Base-by-base conservation (phyloP, 2,329 filamentous ascomycete genomes). In the Cladophialophora psammophila region DNA sequence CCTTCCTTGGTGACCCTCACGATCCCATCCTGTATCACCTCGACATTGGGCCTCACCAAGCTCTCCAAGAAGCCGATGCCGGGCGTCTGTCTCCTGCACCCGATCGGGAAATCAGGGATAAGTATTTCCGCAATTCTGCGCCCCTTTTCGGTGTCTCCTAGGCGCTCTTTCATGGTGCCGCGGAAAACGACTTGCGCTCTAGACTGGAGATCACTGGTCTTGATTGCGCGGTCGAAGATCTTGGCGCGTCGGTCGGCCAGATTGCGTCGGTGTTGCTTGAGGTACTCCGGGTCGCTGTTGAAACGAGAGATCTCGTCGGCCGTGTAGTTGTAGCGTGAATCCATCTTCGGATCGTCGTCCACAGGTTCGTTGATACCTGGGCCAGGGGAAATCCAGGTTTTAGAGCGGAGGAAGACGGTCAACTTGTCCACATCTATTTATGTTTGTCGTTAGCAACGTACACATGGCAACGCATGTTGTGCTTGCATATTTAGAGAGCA, bases 61-160 rank as follows among this genome's bases (percentile, higher is more conserved):
- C 71, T 15, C 59, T 67, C 42, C 42, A 64, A 7, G 13, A 83
- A 2, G 83, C 84, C 0, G 83, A 84, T n/a, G 83, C 58, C 83
- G 1, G 84, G 84, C 0, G 84, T 84, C 20, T 83, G 70, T 0
- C 83, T 76, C 13, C 82, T 75, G 63, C 83, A 85, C 0, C 82
- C 82, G n/a, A 40, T 20, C 4, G 54, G 54, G 18, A 57, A 71
- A 42, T 69, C 54, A 12, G 71, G 66, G 7, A 74, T 64, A 8
- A 65, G 56, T 57, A 69, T 74, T 1, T 72, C 62, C 0, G 73
- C 74, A 15, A 65, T 62, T 3, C 58, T 32, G 18, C 58, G 54
- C 1, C 74, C 62, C 1, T 73, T 66, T 1, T 66, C 62, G 31
- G 60, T 55, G 2, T 70, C 55, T 8, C 61, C 54, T 0, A 75